Conservation (phyloP, 257 asterid species). For the Verbena officinalis region DNA sequence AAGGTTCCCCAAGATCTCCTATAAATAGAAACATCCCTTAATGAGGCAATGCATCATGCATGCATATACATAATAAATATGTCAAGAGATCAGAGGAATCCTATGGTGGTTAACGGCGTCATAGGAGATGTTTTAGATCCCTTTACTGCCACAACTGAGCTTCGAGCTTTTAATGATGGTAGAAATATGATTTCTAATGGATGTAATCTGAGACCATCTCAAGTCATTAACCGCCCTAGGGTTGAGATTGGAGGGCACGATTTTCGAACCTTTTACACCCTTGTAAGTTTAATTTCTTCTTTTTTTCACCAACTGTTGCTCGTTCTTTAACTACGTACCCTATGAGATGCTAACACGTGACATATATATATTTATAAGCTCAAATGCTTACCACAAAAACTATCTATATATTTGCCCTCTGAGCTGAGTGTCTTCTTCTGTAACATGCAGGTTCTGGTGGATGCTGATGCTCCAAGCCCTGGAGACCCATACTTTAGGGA, state of each 20-base stretch:
- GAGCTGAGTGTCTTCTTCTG: no score
- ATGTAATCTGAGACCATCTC: constrained; percentile 37
- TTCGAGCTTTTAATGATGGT: constrained; percentile 27
- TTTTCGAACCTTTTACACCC: constrained; percentile 43
- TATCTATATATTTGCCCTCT: no score
- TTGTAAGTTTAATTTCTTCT: constrained; percentile 27
- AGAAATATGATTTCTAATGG: constrained; percentile 30
- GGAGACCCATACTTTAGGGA: constrained; percentile 45
- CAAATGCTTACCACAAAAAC: no score
- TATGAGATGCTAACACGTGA: background rate
- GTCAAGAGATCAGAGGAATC: constrained; percentile 21
- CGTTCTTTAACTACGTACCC: no score
- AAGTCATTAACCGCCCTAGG: constrained; percentile 34
- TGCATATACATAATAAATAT: background rate
- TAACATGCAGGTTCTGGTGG: constrained; percentile 40
- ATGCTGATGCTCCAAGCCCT: constrained; percentile 58
- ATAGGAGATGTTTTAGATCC: constrained; percentile 36
- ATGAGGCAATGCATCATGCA: background rate
- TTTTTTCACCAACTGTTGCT: no score
- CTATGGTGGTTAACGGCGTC: constrained; percentile 29
- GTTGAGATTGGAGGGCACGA: constrained; percentile 41
- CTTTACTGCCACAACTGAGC: constrained; percentile 28
- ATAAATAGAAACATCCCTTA: background rate
- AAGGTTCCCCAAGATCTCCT: background rate
- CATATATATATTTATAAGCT: no score